Conservation (phyloP, 441 rosid species). For the Populus hybrid region DNA sequence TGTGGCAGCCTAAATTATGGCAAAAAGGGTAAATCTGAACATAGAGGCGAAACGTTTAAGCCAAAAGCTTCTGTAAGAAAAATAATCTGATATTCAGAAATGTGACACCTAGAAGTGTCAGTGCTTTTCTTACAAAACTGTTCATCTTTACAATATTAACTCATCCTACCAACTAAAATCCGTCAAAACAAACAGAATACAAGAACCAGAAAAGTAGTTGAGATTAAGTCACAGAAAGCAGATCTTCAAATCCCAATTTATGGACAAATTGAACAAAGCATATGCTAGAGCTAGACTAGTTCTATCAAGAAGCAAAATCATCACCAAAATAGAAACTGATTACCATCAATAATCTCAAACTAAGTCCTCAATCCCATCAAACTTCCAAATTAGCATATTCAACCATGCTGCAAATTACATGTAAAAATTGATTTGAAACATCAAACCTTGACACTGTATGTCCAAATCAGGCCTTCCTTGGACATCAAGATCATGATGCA, state of each 20-base stretch:
- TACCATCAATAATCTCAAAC: not conserved
- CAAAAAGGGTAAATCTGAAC: too few species aligned
- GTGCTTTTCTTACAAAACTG: not conserved
- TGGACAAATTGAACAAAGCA: not conserved
- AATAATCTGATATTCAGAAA: too few species aligned
- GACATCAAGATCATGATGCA: not conserved
- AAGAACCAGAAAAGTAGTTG: not conserved
- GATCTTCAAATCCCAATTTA: not conserved
- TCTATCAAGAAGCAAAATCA: not conserved
- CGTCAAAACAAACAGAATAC: not conserved
- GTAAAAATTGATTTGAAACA: not conserved
- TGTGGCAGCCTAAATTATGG: too few species aligned
- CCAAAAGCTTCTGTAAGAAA: too few species aligned
- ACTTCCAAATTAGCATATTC: not conserved
- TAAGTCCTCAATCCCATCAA: not conserved
- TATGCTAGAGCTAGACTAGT: not conserved
- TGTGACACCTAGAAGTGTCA: too few species aligned
- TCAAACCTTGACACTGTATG: not conserved
- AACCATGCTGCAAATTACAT: not conserved
- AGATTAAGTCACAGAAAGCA: not conserved
- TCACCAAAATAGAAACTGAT: not conserved
- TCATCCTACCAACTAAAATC: not conserved
- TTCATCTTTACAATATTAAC: not conserved
- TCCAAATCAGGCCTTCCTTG: not conserved
- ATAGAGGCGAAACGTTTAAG: too few species aligned